These are phyloP conservation scores for Xanthoconium purpureum DNA, from an alignment of 768 basidiomycete genomes.

Conservation along the genomic window DNA sequence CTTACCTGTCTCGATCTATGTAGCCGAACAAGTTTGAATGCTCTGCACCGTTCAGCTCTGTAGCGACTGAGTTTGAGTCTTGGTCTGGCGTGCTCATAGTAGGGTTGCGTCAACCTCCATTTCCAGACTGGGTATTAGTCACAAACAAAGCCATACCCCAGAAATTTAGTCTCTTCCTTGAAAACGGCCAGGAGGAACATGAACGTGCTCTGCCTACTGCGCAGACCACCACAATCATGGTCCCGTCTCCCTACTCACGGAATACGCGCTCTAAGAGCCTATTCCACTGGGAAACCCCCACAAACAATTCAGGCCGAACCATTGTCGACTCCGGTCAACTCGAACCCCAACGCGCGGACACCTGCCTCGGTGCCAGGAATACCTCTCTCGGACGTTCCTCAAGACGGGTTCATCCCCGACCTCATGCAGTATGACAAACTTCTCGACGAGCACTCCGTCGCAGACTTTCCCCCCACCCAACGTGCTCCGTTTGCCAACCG, in stretches of 20 bases:
- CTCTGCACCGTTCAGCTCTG: conserved; percentile 47
- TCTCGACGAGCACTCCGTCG: conserved; percentile 57
- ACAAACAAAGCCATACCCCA: conserved; percentile 18
- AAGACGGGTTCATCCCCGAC: conserved; percentile 45
- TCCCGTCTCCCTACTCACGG: neutral
- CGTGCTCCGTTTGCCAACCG: conserved; percentile 56
- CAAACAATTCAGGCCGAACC: conserved; percentile 4
- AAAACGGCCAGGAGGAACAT: conserved; percentile 10
- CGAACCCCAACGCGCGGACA: neutral
- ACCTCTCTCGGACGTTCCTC: conserved; percentile 20
- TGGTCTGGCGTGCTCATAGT: conserved; percentile 16
- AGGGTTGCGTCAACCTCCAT: conserved; percentile 1
- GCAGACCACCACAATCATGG: conserved; percentile 9
- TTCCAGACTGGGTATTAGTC: conserved; percentile 14
- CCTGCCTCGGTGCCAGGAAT: conserved; percentile 9
- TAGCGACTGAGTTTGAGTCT: conserved; percentile 41
- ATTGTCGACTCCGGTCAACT: neutral
- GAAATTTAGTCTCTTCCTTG: conserved; percentile 13
- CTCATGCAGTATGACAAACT: conserved; percentile 61
- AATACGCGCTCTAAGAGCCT: conserved; percentile 6
- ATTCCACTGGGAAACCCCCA: conserved; percentile 10
- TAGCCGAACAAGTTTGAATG: conserved; percentile 53
- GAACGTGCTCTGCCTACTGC: conserved; percentile 25
- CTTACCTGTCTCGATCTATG: conserved; percentile 68
- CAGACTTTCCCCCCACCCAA: conserved; percentile 50